Evolutionary conservation across 306 rosid species (phyloP), one percentile per base, ranked within the genome.

Genomic region (Vicia villosa): DNA sequence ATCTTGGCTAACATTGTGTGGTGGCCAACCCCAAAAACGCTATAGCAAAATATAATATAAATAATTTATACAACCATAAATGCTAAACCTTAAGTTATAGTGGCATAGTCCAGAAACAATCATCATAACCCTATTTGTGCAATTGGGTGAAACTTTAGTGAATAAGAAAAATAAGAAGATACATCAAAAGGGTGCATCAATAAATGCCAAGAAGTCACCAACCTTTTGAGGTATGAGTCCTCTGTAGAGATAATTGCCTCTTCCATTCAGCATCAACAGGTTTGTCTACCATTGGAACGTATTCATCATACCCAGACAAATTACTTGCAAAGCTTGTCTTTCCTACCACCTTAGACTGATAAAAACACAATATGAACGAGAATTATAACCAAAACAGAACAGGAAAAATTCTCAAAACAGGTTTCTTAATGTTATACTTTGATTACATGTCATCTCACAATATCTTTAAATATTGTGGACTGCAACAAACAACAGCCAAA

Each of bases 271-370:
- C 81, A 79, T 94, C 99, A 42, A 94, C 99, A 38, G 99, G 86
- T 82, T 91, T 94, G 88, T 94, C 99, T 37, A 94, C 97, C 91
- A 94, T 91, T 57, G 99, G 99, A 73, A 91, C 86, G 55, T 88
- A 94, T 74, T 94, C 99, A 84, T 94, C 96, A 74, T 91, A 94
- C 54, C 96, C 97, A 13, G 92, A 51, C 69, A 94, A 80, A 76
- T 37, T 84, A 70, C 78, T 79, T 4, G 84, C 80, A 60, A 72
- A 84, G 73, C 80, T 85, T 80, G 87, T 66, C 84, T 87, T 94
- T 68, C 99, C 97, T 30, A 67, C 85, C 9, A 71, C 79, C 84
- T 85, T 91, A 64, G 91, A 86, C 99, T 94, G 85, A 70, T 45
- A 74, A 74, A 43, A 59, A 70, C 70, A 59, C 30, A 59, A 72